Base-by-base conservation (phyloP, 2,329 filamentous ascomycete genomes). In the Anthostomella pinea region DNA sequence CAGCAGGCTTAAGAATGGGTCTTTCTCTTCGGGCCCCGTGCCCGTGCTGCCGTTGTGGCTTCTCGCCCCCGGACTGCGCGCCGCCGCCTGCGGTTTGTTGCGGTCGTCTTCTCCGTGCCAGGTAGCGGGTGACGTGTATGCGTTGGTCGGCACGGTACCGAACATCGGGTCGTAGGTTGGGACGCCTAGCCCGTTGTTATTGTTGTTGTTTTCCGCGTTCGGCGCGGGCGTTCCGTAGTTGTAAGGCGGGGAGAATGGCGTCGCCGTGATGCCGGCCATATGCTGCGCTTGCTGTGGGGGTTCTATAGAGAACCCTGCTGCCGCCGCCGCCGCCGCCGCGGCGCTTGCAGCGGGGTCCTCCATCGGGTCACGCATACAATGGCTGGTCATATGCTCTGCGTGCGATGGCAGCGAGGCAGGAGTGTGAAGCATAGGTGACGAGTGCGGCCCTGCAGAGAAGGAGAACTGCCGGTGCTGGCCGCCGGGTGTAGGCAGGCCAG, bases 1-100 rank as follows among this genome's bases (percentile, higher is more conserved):
- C 22, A 93, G 66, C 26, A 93, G 64, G 43, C 78, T 85, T 25
- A 93, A 62, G 55, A 94, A 93, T 0, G 87, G 86, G 54, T 93
- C 87, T 51, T 86, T 89, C 48, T 91, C 86, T 14, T 81, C 69
- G 3, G 66, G 57, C 0, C 61, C 67, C 2, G 70, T 72, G 2
- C 65, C 70, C 1, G 69, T 69, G 39, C 71, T 74, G 8, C 67
- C 71, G 26, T 68, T 68, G 36, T 69, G 68, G 54, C 73, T 78
- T 45, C 66, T 65, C 2, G 56, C 66, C 2, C 67, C 72, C 0
- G 75, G 73, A 29, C 69, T 70, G 41, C 63, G 52, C 48, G 62
- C 48, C 41, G 60, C 22, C 7, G 23, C 30, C 43, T 49, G 62
- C 44, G 57, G 60, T 41, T 43, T 52, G 60, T 51, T 70, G 58